Percentiles rank a stretch among this genome's conserved stretches.
These are phyloP conservation scores for Aureobasidium sp. DNA, from an alignment of 2,329 filamentous ascomycete genomes.

Conservation along the genomic window DNA sequence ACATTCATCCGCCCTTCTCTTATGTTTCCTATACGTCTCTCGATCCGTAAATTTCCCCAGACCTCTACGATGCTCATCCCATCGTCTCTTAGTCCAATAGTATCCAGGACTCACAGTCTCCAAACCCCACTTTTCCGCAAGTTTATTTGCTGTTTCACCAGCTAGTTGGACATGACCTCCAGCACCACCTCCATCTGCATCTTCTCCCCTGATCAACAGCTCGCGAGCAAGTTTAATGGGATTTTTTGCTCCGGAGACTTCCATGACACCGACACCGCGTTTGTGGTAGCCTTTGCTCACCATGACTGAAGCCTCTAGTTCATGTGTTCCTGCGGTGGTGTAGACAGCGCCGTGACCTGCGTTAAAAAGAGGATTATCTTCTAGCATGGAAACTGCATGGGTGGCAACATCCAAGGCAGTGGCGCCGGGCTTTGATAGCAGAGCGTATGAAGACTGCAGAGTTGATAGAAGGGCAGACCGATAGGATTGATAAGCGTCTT, in stretches of 20 bases:
- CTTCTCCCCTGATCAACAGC: conserved; percentile 60
- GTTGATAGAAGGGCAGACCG: conserved; percentile 30
- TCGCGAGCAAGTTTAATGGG: conserved; percentile 66
- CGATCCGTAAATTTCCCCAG: conserved; percentile 33
- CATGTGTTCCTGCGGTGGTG: conserved; percentile 71
- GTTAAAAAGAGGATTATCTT: conserved; percentile 79
- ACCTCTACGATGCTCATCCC: conserved; percentile 67
- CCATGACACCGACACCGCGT: conserved; percentile 68
- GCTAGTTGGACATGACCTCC: conserved; percentile 63
- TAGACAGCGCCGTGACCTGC: conserved; percentile 78
- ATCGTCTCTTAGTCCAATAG: conserved; percentile 69
- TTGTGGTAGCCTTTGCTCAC: conserved; percentile 65
- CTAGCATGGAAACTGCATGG: conserved; percentile 65
- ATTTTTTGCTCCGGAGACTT: conserved; percentile 65
- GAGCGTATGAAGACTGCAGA: conserved; percentile 21
- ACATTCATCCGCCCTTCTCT: conserved; percentile 24
- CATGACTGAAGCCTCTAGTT: conserved; percentile 84
- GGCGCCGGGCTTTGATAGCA: conserved; percentile 29
- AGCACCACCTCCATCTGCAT: conserved; percentile 50
- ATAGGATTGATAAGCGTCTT: conserved; percentile 29
- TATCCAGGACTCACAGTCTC: conserved; percentile 62
- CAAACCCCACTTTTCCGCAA: conserved; percentile 61
- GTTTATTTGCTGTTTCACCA: conserved; percentile 57
- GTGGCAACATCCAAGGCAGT: conserved; percentile 66
- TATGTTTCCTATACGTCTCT: conserved; percentile 34